Percentiles rank a stretch among this genome's conserved stretches.
phyloP scores from a whole-genome alignment of 1,284 basidiomycete genomes.

The Ganoderma multipileum region DNA sequence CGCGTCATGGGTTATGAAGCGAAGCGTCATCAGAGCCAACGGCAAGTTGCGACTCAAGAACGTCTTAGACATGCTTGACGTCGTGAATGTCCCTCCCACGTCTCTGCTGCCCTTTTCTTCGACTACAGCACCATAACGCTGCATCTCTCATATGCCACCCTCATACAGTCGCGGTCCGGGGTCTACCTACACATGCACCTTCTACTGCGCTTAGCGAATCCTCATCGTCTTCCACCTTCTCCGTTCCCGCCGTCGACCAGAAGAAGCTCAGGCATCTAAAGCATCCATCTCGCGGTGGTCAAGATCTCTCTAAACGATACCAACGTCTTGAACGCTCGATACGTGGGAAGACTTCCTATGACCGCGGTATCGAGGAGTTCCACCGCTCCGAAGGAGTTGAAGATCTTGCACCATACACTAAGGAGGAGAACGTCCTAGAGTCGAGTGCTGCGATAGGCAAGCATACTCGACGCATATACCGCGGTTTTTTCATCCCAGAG shows the following conservation, averaged over 20 bases:
- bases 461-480: slow-evolving; percentile 44
- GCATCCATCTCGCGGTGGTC: slow-evolving; percentile 44
- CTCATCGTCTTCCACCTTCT: slow-evolving; percentile 9
- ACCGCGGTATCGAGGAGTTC: slow-evolving; percentile 40
- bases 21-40: slow-evolving; percentile 8
- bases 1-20: background rate
- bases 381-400: slow-evolving; percentile 19
- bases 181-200: slow-evolving; percentile 7
- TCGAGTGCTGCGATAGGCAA: slow-evolving; percentile 17
- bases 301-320: slow-evolving; percentile 60
- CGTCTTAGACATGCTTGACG: slow-evolving; percentile 27
- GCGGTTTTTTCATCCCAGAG: slow-evolving; percentile 65
- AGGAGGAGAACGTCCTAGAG: slow-evolving; percentile 13
- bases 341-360: slow-evolving; percentile 51
- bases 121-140: slow-evolving; percentile 1
- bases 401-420: slow-evolving; percentile 19
- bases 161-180: slow-evolving; percentile 3
- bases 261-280: slow-evolving; percentile 26
- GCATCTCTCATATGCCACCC: background rate
- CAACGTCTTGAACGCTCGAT: slow-evolving; percentile 60
- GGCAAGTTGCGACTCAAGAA: background rate
- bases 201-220: slow-evolving; percentile 16
- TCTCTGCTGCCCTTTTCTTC: slow-evolving; percentile 19
- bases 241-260: slow-evolving; percentile 14
- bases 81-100: slow-evolving; percentile 27